Evolutionary conservation across 805 yeast species (phyloP).

Genomic region (Brettanomyces sp.): DNA sequence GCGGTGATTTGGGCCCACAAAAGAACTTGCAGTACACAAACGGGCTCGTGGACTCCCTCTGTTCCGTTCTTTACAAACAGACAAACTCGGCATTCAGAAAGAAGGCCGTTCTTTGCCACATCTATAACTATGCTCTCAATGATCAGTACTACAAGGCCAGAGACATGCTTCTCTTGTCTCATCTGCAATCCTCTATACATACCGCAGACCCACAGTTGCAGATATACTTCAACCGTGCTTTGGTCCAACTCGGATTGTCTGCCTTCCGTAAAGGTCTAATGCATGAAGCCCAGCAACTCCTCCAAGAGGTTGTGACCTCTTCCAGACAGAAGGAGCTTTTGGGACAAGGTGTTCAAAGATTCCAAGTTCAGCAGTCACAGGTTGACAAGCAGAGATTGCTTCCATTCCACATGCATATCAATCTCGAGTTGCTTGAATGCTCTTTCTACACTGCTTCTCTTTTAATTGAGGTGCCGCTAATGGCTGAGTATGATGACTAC

Average conservation of each 20-base stretch:
- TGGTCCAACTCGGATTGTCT: slow-evolving; percentile 90
- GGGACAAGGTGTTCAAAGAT: slow-evolving; percentile 83
- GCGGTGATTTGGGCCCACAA: slow-evolving; percentile 17
- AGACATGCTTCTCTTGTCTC: slow-evolving; percentile 79
- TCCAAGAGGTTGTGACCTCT: slow-evolving; percentile 82
- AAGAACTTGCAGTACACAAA: slow-evolving; percentile 32
- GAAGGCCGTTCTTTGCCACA: slow-evolving; percentile 74
- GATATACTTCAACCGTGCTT: slow-evolving; percentile 88
- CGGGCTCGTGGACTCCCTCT: slow-evolving; percentile 53
- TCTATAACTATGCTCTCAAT: slow-evolving; percentile 87
- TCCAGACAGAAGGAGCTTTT: slow-evolving; percentile 82
- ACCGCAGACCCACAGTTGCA: slow-evolving; percentile 80
- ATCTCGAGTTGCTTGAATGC: slow-evolving; percentile 88
- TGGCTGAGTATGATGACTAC: slow-evolving; percentile 64
- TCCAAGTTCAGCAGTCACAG: slow-evolving; percentile 33
- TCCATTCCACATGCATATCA: slow-evolving; percentile 98
- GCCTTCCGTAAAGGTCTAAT: slow-evolving; percentile 89
- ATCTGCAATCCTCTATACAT: slow-evolving; percentile 74
- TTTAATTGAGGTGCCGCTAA: slow-evolving; percentile 83
- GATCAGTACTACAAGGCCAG: slow-evolving; percentile 78
- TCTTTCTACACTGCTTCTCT: slow-evolving; percentile 85
- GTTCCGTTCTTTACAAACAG: slow-evolving; percentile 58
- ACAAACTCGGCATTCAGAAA: slow-evolving; percentile 62
- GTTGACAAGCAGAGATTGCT: slow-evolving; percentile 68
- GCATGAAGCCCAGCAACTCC: slow-evolving; percentile 75